Conservation (phyloP, 2,329 filamentous ascomycete genomes). For the Exophiala aquamarina region DNA sequence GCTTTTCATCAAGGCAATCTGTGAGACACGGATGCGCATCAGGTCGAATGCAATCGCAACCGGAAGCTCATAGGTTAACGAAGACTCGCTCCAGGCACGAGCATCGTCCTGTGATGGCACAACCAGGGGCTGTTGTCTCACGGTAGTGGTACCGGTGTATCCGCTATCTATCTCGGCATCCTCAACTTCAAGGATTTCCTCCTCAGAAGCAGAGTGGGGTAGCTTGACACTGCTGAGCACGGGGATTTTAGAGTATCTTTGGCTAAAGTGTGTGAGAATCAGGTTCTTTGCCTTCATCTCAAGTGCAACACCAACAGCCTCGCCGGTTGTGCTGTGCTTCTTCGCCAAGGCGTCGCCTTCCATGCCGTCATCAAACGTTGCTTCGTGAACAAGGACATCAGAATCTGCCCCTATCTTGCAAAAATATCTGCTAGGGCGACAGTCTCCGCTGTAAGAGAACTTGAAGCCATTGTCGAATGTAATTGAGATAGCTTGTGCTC, state of each 20-base stretch:
- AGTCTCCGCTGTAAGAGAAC: slow-evolving; percentile 91
- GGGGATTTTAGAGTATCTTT: slow-evolving; percentile 80
- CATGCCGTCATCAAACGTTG: slow-evolving; percentile 90
- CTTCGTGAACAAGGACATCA: slow-evolving; percentile 90
- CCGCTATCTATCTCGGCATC: slow-evolving; percentile 18
- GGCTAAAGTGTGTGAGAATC: slow-evolving; percentile 90
- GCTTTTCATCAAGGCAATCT: slow-evolving; percentile 58
- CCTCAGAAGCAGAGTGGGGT: slow-evolving; percentile 16
- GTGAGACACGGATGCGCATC: slow-evolving; percentile 61
- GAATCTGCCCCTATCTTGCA: slow-evolving; percentile 68
- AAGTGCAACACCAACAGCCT: slow-evolving; percentile 76
- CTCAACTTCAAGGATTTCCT: slow-evolving; percentile 29
- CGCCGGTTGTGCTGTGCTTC: slow-evolving; percentile 83
- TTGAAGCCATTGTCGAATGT: slow-evolving; percentile 80
- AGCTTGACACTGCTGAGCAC: slow-evolving; percentile 38
- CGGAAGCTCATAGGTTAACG: slow-evolving; percentile 44
- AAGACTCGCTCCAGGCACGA: slow-evolving; percentile 10
- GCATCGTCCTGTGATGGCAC: slow-evolving; percentile 1
- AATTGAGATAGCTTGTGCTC: slow-evolving; percentile 72
- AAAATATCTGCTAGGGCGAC: slow-evolving; percentile 73
- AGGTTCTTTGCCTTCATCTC: slow-evolving; percentile 78
- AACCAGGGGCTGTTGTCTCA: slow-evolving; percentile 2
- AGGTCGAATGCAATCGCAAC: slow-evolving; percentile 63
- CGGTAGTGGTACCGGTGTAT: slow-evolving; percentile 2
- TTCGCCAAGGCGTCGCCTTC: slow-evolving; percentile 76